Evolutionary conservation across 1,284 basidiomycete genomes (phyloP).

Genomic region (Blastosporella zonata): DNA sequence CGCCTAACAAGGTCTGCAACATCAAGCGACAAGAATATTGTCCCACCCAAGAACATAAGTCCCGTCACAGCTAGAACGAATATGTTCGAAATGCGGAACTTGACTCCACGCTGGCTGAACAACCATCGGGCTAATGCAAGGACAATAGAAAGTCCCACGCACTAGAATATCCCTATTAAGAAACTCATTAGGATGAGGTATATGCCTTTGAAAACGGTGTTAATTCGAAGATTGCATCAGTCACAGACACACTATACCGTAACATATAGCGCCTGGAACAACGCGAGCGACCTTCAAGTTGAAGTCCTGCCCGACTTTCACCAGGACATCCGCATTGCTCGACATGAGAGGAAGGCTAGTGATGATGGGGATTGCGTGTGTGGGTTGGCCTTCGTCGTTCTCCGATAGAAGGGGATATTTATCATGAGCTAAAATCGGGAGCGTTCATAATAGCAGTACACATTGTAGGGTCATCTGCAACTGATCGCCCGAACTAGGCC

Average conservation of each 20-base stretch:
- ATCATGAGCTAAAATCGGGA: background rate
- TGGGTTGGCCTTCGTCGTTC: background rate
- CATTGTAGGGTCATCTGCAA: no score
- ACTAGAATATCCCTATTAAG: conserved; percentile 17
- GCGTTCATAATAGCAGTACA: no score
- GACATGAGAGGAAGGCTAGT: conserved; percentile 9
- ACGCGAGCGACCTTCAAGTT: conserved; percentile 20
- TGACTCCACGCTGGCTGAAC: conserved; percentile 11
- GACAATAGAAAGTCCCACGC: background rate
- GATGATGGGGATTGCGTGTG: background rate
- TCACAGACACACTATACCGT: conserved; percentile 10
- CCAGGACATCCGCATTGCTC: conserved; percentile 14
- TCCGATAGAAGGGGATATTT: background rate
- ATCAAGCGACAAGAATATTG: conserved; percentile 23
- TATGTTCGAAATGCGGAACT: conserved; percentile 14
- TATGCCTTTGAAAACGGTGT: conserved; percentile 10
- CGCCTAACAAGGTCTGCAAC: conserved; percentile 23
- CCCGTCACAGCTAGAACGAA: conserved; percentile 18
- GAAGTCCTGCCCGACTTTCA: conserved; percentile 17
- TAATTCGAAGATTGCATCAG: background rate
- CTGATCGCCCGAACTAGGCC: no score
- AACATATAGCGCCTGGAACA: conserved; percentile 19
- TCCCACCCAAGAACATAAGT: conserved; percentile 25
- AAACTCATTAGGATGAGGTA: conserved; percentile 19
- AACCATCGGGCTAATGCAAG: background rate